Percentiles rank a stretch among this genome's conserved stretches.
Evolutionary conservation across 345 rosid genomes (phyloP).

Genomic region (Draba incana): DNA sequence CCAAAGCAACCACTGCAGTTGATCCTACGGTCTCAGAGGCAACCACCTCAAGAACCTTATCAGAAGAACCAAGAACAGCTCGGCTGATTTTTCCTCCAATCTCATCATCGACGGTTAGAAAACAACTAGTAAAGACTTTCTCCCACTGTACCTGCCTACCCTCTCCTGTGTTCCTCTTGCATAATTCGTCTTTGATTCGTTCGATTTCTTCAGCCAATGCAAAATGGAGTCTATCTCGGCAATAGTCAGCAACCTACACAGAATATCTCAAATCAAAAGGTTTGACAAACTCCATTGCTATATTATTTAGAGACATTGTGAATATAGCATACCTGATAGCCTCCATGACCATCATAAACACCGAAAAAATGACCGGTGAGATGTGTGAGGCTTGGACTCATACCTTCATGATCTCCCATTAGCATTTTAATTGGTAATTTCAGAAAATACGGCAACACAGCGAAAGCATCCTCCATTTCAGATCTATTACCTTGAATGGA

Average conservation of each 20-base stretch:
- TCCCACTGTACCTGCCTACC: conserved; percentile 83
- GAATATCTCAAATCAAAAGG: conserved; percentile 23
- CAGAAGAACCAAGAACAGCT: conserved; percentile 29
- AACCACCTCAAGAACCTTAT: conserved; percentile 49
- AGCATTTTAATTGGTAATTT: conserved; percentile 82
- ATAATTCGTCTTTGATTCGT: conserved; percentile 44
- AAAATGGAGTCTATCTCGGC: conserved; percentile 68
- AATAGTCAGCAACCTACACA: conserved; percentile 83
- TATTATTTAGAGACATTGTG: neutral
- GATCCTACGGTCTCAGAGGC: conserved; percentile 99
- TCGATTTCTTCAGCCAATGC: conserved; percentile 78
- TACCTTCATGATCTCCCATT: conserved; percentile 63
- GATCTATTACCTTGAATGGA: conserved; percentile 89
- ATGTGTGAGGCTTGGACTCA: conserved; percentile 51
- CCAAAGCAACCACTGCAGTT: conserved; percentile 85
- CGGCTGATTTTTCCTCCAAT: conserved; percentile 59
- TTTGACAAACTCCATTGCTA: neutral
- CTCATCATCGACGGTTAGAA: conserved; percentile 74
- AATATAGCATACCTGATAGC: conserved; percentile 64
- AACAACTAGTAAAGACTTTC: conserved; percentile 74
- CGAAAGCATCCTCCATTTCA: conserved; percentile 96
- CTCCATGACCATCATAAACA: conserved; percentile 99
- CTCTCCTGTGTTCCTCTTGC: conserved; percentile 51
- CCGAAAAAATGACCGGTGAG: conserved; percentile 90
- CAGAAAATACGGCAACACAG: conserved; percentile 62